Evolutionary conservation across 2,329 filamentous ascomycete species (phyloP), one percentile per base, ranked within the genome.

Genomic region (Neofusicoccum kwambonambiense): DNA sequence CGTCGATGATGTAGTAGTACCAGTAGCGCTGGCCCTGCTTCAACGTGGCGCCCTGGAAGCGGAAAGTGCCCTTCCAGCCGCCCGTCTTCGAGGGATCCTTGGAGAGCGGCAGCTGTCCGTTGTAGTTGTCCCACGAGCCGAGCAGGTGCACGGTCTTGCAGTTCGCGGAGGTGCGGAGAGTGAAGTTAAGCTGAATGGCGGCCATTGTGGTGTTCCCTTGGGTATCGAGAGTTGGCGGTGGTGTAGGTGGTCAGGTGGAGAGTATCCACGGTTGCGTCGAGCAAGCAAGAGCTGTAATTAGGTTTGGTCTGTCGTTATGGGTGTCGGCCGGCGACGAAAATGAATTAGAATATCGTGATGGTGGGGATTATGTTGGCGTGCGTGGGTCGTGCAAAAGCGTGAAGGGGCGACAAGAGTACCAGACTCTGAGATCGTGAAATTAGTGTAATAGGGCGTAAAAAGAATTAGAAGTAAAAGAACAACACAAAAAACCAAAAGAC

Each of bases 1-100:
- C 95, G 79, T 99, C 95, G 80, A 98, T 95, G 88, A 98, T 97
- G 86, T 97, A 99, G 88, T 99, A 99, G 89, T 98, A 99, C 95
- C 95, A 99, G 88, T 98, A 98, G 77, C 94, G 90, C 78, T 92
- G 89, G 78, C 94, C 93, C 73, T 92, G 85, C 84, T 94, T 89
- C 73, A 98, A 87, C 67, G 92, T 94, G 68, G 87, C 82, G 77
- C 90, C 90, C 82, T 95, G 91, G 83, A 99, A 97, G 82, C 92
- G 90, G 85, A 99, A 97, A 75, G 92, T 96, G 76, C 94, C 95
- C 79, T 93, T 91, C 93, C 94, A 98, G 72, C 90, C 90, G 76
- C 93, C 93, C 65, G 90, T 88, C 85, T 97, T 97, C 81, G 89
- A 89, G 56, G 90, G 86, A 75, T 97, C 92, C 84, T 93, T 93